Evolutionary conservation across 345 rosid species (phyloP).

Genomic region (Raphanus sativus): DNA sequence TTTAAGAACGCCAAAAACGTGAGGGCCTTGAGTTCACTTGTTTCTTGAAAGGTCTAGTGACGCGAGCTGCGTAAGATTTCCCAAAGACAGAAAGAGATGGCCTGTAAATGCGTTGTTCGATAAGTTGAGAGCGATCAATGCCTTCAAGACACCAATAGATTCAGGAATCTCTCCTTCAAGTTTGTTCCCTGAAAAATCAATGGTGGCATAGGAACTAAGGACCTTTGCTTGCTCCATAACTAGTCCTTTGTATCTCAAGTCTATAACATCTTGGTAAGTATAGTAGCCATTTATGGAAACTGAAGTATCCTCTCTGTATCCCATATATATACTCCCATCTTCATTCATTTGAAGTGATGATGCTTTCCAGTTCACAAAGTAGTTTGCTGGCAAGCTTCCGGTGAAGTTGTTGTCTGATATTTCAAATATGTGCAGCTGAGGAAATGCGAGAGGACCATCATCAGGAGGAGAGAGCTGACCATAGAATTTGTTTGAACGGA

Average conservation of each 20-base stretch:
- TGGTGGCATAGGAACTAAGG: not conserved
- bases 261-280: not conserved
- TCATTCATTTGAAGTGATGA: not conserved
- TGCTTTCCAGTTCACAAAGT: constrained; percentile 21
- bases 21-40: not conserved
- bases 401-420: constrained; percentile 8
- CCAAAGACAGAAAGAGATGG: constrained; percentile 14
- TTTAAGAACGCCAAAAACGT: not conserved
- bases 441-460: constrained; percentile 23
- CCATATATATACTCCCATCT: constrained; percentile 2
- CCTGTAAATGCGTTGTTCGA: constrained; percentile 24
- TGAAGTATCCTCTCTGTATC: not conserved
- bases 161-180: constrained; percentile 11
- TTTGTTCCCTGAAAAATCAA: constrained; percentile 24
- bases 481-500: not conserved
- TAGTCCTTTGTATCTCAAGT: constrained; percentile 23
- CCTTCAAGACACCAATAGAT: constrained; percentile 17
- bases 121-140: constrained; percentile 21
- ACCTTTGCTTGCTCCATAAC: not conserved
- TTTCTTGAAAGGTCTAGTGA: constrained; percentile 29
- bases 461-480: constrained; percentile 9
- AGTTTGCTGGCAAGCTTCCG: constrained; percentile 7
- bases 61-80: not conserved
- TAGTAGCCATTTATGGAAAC: not conserved
- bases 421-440: not conserved